Base-by-base conservation (phyloP, 192 early-diverging fungal species). In the Backusella psychrophila region DNA sequence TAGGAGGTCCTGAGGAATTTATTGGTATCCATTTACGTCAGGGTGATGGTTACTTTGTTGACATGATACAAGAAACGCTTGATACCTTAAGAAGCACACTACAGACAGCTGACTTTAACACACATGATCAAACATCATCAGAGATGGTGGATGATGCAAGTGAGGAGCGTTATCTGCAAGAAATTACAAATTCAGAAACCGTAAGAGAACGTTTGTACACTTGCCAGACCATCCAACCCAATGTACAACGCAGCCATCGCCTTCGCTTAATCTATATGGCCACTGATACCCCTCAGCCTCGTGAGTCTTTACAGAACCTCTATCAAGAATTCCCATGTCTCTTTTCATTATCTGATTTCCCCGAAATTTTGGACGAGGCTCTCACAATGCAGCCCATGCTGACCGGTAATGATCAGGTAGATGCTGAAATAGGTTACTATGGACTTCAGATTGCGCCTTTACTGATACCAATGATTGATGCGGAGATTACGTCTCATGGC, bases 311-410 rank as follows among this genome's bases (percentile, higher is more conserved):
- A 4, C 59, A 71, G 0, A 66, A 78, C 0, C 59, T 88, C 36
- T 85, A 85, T 49, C 74, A 77, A 9, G 79, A 82, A 31, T 90
- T 87, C 66, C 86, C 86, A 21, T 90, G 89, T 71, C 77, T 85
- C 49, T 90, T 88, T 69, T 83, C 84, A 15, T 68, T 90, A 35
- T 74, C 75, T 17, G 85, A 88, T 75, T 90, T 90, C 79, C 74
- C 81, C 9, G 75, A 82, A 15, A 56, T 80, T 19, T 29, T 85
- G 12, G 67, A 46, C 0, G 72, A 73, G 17, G 71, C 84, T 31
- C 82, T 82, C 23, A 52, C 73, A 5, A 82, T 79, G 44, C 46
- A 69, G 1, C 63, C 74, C n/a, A 46, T 72, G 35, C 7, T 33
- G 14, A 46, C 76, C 19, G 46, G 44, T 33, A 56, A 52, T 34